Evolutionary conservation across 306 rosid species (phyloP), one percentile per base, ranked within the genome.

Genomic region (Glycine tomentella): DNA sequence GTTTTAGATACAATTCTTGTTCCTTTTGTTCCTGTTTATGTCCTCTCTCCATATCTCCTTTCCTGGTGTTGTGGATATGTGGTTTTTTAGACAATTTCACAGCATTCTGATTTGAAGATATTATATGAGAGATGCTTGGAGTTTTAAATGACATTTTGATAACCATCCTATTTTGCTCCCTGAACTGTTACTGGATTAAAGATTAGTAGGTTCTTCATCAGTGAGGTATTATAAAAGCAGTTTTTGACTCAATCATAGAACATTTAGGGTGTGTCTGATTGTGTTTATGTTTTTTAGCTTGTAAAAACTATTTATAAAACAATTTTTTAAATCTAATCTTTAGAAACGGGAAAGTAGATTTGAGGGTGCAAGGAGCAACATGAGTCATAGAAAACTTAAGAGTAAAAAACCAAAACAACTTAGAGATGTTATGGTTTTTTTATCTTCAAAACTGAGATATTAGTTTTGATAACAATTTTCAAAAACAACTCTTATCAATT

Each of bases 121-220:
- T 56, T 66, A 74, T 56, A 83, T 62, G 58, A 59, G 50, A 69
- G 78, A 51, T 36, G 38, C 25, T 4, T 71, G 36, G 74, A 55
- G 25, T 76, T 58, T 70, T 15, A 49, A 75, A 57, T 68, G 72
- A 42, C 56, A 57, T 17, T 82, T 68, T 17, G 72, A 58, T 64
- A 65, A 57, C 40, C 71, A 82, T 38, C 49, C 7, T 20, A 0
- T 8, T 76, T 45, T 70, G 7, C 14, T 77, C 61, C 6, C 16
- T 61, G 53, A 56, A 15, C 33, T 14, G 0, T 75, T 34, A 75
- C 46, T 75, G 49, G 65, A 49, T 82, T 44, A 14, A 61, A 36
- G 78, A 36, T 70, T 52, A 14, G 45, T 8, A 9, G 9, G 58
- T 56, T 25, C 68, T 61, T 62, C 20, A 71, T 53, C 9, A 12